Percentiles rank a stretch among this genome's conserved stretches.
Conservation (phyloP, 805 yeast species). For the Saccharomycopsis amapae region DNA sequence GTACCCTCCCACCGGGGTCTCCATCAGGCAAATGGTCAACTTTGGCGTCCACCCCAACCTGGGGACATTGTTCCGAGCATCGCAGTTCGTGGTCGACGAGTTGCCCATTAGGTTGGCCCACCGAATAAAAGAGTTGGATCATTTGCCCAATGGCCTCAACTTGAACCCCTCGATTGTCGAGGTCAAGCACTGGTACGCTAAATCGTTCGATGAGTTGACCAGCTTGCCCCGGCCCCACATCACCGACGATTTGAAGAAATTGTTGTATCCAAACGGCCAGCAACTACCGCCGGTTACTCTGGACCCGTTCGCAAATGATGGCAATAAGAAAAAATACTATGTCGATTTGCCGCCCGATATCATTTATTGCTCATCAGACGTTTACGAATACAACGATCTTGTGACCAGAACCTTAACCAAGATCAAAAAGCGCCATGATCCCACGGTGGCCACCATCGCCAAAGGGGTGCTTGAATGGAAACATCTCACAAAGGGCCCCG, state of each 20-base stretch:
- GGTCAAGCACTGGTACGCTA: slow-evolving; percentile 86
- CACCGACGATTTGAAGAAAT: slow-evolving; percentile 34
- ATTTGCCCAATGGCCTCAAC: slow-evolving; percentile 66
- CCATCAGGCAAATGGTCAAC: slow-evolving; percentile 84
- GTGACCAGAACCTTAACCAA: slow-evolving; percentile 61
- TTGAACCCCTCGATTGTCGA: slow-evolving; percentile 67
- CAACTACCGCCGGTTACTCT: too few species aligned
- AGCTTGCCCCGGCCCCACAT: slow-evolving; percentile 51
- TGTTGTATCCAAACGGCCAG: slow-evolving; percentile 28
- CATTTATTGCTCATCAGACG: slow-evolving; percentile 70
- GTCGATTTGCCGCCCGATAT: slow-evolving; percentile 46
- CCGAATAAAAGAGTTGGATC: slow-evolving; percentile 76
- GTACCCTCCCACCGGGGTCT: slow-evolving; percentile 76
- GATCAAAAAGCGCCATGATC: slow-evolving; percentile 82
- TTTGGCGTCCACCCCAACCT: slow-evolving; percentile 76
- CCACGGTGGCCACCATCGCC: slow-evolving; percentile 87
- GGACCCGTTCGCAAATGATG: slow-evolving; percentile 5
- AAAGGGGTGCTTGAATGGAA: slow-evolving; percentile 93
- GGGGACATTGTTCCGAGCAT: slow-evolving; percentile 74
- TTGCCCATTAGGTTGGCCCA: slow-evolving; percentile 82
- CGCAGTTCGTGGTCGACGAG: slow-evolving; percentile 79
- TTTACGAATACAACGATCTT: slow-evolving; percentile 57
- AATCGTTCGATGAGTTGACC: slow-evolving; percentile 79
- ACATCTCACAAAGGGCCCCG: slow-evolving; percentile 27
- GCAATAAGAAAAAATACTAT: slow-evolving; percentile 37